Evolutionary conservation across 1,139 yeast species (phyloP), one percentile per base, ranked within the genome.

Genomic region (Sugiyamaella paludigena): DNA sequence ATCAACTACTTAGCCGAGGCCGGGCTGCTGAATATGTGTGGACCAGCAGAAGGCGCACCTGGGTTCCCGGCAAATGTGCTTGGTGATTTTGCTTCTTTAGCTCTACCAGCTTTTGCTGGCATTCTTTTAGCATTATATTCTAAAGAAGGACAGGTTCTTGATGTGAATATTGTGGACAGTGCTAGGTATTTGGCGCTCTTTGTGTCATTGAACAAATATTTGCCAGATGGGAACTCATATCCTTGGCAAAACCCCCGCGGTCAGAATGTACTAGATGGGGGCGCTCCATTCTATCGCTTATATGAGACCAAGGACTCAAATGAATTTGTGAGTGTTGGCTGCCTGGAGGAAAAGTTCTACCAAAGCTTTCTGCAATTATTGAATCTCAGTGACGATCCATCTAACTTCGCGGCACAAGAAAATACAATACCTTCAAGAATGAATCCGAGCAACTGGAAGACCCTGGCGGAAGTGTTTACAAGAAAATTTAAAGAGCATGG

Each of bases 1-100:
- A 19, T 38, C 41, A 38, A 38, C 13, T 38, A 38, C 32, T 7
- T 38, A 26, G 41, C 41, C 32, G 41, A 38, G 41, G 29, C 41
- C 6, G 41, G 41, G 38, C 41, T 38, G 7, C 13, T 38, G 9
- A 38, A 15, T 26, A 6, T 27, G 29, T 6, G 13, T 11, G 41
- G 41, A 11, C 41, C 41, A 24, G 41, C 41, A 9, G 41, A 26
- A 6, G 41, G 38, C 24, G 32, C 32, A 7, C 41, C 41, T 7
- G 29, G 32, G 32, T 38, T 38, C 39, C 41, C 41, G 7, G 41
- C 41, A 27, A 38, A 38, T 12, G 15, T 38, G 6, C 41, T 38
- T 24, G 41, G 41, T 7, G 41, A 38, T 26, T 38, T 38, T 12
- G 41, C 41, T 8, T 19, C 41, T 24, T 13, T 38, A 33, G 39